Evolutionary conservation across 2,329 filamentous ascomycete genomes (phyloP).

Genomic region (Hymenoscyphus albidus): DNA sequence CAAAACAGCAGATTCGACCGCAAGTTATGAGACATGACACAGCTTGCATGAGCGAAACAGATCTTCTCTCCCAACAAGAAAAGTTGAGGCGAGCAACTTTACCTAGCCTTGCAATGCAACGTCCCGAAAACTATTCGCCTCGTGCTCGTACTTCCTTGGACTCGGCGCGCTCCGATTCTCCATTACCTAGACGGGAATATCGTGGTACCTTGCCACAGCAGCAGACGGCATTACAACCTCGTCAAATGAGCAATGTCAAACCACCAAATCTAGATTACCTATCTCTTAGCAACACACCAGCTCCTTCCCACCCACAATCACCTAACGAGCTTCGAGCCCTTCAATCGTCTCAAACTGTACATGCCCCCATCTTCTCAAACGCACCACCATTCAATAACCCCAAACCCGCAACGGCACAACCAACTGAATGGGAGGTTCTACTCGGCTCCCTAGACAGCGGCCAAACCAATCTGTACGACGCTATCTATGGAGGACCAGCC

Average conservation of each 20-base stretch:
- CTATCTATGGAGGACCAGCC: slow-evolving; percentile 68
- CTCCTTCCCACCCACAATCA: slow-evolving; percentile 48
- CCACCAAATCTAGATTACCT: slow-evolving; percentile 58
- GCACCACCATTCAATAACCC: slow-evolving; percentile 29
- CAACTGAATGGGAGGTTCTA: slow-evolving; percentile 78
- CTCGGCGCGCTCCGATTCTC: slow-evolving; percentile 28
- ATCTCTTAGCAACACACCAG: slow-evolving; percentile 45
- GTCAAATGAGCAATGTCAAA: slow-evolving; percentile 21
- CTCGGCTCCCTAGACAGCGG: slow-evolving; percentile 77
- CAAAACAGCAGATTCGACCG: slow-evolving; percentile 39
- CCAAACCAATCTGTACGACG: slow-evolving; percentile 78
- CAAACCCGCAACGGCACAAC: slow-evolving; percentile 46
- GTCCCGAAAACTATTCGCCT: slow-evolving; percentile 26
- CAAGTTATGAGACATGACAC: slow-evolving; percentile 41
- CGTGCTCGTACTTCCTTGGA: slow-evolving; percentile 25
- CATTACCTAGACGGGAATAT: slow-evolving; percentile 39
- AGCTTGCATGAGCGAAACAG: slow-evolving; percentile 47
- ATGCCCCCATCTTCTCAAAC: slow-evolving; percentile 33
- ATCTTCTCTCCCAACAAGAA: slow-evolving; percentile 53
- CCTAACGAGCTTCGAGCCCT: slow-evolving; percentile 32
- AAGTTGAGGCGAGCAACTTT: slow-evolving; percentile 55
- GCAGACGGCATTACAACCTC: slow-evolving; percentile 21
- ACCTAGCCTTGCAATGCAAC: slow-evolving; percentile 37
- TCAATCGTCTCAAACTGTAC: slow-evolving; percentile 40
- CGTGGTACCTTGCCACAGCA: slow-evolving; percentile 34